Conservation (phyloP, 2,329 filamentous ascomycete species). For the Paraphoma sp. region DNA sequence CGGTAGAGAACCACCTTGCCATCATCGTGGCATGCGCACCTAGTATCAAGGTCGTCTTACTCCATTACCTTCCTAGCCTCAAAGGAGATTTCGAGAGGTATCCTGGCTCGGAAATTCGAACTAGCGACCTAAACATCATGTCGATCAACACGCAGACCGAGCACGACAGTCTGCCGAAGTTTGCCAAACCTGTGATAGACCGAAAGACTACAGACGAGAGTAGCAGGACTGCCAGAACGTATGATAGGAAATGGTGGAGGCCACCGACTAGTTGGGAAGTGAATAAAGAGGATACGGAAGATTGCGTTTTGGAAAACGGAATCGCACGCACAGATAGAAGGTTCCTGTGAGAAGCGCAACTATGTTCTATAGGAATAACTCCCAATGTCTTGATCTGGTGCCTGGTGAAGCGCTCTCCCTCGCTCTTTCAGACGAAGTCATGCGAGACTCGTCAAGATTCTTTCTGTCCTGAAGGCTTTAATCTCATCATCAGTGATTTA, state of each 20-base stretch:
- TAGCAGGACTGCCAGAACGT: background rate
- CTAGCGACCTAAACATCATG: background rate
- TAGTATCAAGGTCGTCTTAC: background rate
- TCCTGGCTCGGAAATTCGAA: background rate
- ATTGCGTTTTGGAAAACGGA: background rate
- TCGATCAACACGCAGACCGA: background rate
- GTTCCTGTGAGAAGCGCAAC: background rate
- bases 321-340: background rate
- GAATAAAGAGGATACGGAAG: background rate
- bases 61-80: background rate
- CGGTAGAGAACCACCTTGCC: background rate
- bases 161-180: background rate
- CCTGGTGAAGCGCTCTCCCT: too few relatives aligned
- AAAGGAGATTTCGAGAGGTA: background rate
- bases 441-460: too few relatives aligned
- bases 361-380: too few relatives aligned
- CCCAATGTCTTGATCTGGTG: too few relatives aligned
- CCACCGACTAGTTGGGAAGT: background rate
- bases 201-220: background rate
- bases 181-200: background rate
- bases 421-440: too few relatives aligned
- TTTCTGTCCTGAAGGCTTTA: too few relatives aligned
- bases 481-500: too few relatives aligned
- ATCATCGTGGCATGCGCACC: background rate
- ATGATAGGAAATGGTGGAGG: background rate